Conservation (phyloP, 202 grass and related monocot species). For the Schoenoplectus triqueter region DNA sequence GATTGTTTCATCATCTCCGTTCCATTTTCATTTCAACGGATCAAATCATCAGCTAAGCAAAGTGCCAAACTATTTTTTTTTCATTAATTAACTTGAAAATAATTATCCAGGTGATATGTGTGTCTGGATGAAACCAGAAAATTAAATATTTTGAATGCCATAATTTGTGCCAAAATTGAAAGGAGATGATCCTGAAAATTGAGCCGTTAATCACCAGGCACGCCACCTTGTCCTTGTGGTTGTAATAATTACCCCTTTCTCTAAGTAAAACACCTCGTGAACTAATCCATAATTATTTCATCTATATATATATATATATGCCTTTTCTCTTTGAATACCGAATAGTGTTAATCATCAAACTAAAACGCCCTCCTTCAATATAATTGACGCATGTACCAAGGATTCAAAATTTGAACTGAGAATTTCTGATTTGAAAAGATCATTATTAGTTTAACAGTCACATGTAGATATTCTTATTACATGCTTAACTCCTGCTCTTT, state of each 20-base stretch:
- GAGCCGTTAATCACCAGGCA: conserved; percentile 36
- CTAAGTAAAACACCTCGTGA: conserved; percentile 22
- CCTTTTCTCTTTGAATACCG: conserved; percentile 2
- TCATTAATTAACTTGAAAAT: not conserved
- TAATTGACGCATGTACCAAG: not conserved
- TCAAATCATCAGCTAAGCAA: not conserved
- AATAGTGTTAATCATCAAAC: conserved; percentile 32
- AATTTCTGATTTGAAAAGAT: not conserved
- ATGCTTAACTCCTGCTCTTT: not conserved
- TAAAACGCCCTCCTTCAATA: not conserved
- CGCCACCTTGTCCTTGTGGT: conserved; percentile 33
- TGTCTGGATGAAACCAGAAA: not conserved
- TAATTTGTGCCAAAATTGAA: not conserved
- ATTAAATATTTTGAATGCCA: not conserved
- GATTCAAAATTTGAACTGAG: conserved; percentile 32
- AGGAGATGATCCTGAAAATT: not conserved
- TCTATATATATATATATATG: not conserved
- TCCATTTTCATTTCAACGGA: not conserved
- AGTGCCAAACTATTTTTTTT: not conserved
- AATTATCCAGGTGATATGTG: not conserved
- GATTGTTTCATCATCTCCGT: not conserved
- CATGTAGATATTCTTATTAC: not conserved
- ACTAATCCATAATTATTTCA: conserved; percentile 34
- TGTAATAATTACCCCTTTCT: conserved; percentile 40
- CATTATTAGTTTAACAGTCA: conserved; percentile 18